Conservation (phyloP, 2,329 filamentous ascomycete species). For the Ceratocystis eucalypticola region DNA sequence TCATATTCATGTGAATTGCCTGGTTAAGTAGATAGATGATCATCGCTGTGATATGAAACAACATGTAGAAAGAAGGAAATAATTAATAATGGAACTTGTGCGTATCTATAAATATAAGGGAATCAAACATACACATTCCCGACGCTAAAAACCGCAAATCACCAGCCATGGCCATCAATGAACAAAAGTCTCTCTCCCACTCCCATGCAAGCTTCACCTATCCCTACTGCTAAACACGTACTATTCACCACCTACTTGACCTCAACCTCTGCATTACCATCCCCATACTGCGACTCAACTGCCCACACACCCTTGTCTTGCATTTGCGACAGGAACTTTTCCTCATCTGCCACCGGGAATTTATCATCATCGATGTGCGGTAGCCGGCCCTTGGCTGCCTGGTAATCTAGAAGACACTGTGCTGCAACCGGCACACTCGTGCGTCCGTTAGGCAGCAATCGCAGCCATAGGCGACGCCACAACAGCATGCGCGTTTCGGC, state of each 20-base stretch:
- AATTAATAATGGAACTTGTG: not conserved
- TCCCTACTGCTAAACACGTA: not conserved
- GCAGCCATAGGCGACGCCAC: constrained; percentile 12
- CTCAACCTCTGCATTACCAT: not conserved
- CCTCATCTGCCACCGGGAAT: constrained; percentile 12
- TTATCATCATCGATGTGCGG: constrained; percentile 13
- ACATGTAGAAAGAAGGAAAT: not conserved
- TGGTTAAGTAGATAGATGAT: not conserved
- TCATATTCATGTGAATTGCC: not conserved
- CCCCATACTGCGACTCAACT: constrained; percentile 11
- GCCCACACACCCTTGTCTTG: constrained; percentile 12
- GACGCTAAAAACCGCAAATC: not conserved
- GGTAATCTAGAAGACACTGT: constrained; percentile 15
- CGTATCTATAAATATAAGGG: not conserved
- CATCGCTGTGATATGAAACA: not conserved
- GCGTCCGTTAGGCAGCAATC: constrained; percentile 6
- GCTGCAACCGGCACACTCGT: constrained; percentile 12
- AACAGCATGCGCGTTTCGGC: constrained; percentile 15
- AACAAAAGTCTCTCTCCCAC: not conserved
- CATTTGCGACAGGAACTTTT: constrained; percentile 15
- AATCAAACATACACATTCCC: not conserved
- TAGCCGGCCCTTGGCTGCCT: constrained; percentile 12
- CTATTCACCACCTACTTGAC: not conserved
- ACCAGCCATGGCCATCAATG: not conserved
- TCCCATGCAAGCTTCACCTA: not conserved